Conservation (phyloP, 352 stramenopile genomes). For the Phytophthora fragariaefolia region DNA sequence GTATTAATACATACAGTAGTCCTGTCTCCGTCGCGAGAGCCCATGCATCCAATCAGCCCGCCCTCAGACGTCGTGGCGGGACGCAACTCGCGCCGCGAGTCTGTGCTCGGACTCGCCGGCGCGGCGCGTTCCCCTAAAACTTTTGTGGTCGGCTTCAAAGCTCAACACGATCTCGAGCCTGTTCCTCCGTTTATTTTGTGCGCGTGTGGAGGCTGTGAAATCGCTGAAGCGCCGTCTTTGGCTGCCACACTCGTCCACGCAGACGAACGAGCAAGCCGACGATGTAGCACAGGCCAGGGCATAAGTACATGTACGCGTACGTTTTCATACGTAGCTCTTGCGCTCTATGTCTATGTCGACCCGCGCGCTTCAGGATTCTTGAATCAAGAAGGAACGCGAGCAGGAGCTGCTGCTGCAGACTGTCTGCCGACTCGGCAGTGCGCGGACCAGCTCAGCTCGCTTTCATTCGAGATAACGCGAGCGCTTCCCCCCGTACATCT, state of each 20-base stretch:
- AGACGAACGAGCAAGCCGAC: conserved; percentile 15
- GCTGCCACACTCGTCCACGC: background rate
- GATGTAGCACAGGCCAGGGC: too few relatives aligned
- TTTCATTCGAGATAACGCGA: conserved; percentile 12
- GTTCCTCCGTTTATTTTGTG: conserved; percentile 10
- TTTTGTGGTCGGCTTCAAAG: conserved; percentile 19
- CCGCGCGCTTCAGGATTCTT: background rate
- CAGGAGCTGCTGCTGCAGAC: conserved; percentile 14
- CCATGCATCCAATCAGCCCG: conserved; percentile 10
- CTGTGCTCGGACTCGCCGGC: too few relatives aligned
- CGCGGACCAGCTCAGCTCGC: conserved; percentile 20
- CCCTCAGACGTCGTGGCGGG: too few relatives aligned
- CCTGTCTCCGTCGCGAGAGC: conserved; percentile 12
- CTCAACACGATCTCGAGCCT: conserved; percentile 20
- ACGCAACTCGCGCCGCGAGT: too few relatives aligned
- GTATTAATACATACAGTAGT: too few relatives aligned
- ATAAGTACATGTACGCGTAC: too few relatives aligned
- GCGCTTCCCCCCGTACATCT: conserved; percentile 21
- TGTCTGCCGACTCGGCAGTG: too few relatives aligned
- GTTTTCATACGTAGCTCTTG: too few relatives aligned
- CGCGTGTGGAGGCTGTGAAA: conserved; percentile 30
- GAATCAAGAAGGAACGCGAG: conserved; percentile 5
- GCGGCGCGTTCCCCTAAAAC: conserved; percentile 2
- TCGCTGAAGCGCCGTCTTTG: conserved; percentile 8
- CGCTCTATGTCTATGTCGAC: conserved; percentile 23